Base-by-base conservation (phyloP, 140 eudicot genomes). In the Erigeron philadelphicus region DNA sequence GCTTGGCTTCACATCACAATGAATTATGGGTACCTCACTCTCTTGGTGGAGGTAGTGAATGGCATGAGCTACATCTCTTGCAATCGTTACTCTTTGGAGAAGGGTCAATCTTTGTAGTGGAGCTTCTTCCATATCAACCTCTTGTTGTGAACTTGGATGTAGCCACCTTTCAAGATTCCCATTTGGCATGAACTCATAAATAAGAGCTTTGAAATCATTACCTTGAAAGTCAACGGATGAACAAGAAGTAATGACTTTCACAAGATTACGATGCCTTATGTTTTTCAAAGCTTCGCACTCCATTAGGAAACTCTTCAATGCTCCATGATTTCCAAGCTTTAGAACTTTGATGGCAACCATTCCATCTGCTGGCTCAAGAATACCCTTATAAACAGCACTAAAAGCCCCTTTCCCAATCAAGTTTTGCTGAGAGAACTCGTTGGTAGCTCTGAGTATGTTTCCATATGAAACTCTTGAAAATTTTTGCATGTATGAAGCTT, bases 151-250 rank as follows among this genome's bases (percentile, higher is more conserved):
- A 55, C 54, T 46, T 61, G 79, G 71, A 79, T 74, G 76, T 21
- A 79, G 38, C 83, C 80, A 74, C 42, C n/a, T 65, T 31, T 79
- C 80, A 12, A 79, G 80, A 61, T 61, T 79, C 56, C 80, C 83
- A 55, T 74, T 79, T 56, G 79, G 68, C 80, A 79, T 74, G 76
- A 54, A 65, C 73, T 79, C 80, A 31, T 79, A 73, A 15, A 79
- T 64, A 23, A 74, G 72, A 52, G 79, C 80, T 70, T 79, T 79
- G 52, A 79, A 79, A 66, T 78, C 78, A 13, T 72, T 72, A 21
- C 25, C 25, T 1, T 21, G 25, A 21, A 21, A 21, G 25, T 21
- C 25, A 21, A 21, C 25, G 25, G 78, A 67, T 42, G 78, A 78
- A 38, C 78, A 78, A 11, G 81, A 13, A 48, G 70, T 65, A 56